phyloP scores from a whole-genome alignment of 1,284 basidiomycete species.

The Sanghuangporus baumii region DNA sequence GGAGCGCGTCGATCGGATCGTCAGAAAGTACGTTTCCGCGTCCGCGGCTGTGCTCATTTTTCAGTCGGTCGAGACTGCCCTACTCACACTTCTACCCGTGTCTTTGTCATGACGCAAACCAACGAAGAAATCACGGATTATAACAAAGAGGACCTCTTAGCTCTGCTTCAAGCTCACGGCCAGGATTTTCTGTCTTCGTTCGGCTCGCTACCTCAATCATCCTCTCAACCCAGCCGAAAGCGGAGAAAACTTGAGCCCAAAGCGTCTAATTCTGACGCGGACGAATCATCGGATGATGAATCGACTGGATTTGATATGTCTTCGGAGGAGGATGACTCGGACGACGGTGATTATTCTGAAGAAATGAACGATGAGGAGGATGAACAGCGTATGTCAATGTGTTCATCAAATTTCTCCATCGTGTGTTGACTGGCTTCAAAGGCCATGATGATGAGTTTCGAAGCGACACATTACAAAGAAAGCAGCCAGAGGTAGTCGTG shows the following conservation, averaged over 20 bases:
- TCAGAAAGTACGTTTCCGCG: too few species aligned
- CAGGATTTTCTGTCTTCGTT: slow-evolving; percentile 58
- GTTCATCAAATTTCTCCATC: neutral
- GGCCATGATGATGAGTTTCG: slow-evolving; percentile 36
- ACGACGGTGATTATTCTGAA: slow-evolving; percentile 18
- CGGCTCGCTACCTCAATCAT: slow-evolving; percentile 25
- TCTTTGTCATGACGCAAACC: neutral
- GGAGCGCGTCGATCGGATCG: neutral
- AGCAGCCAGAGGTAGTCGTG: slow-evolving; percentile 42
- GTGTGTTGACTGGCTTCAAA: neutral
- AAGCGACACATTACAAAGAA: slow-evolving; percentile 26
- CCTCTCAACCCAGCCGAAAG: slow-evolving; percentile 23
- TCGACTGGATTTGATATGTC: slow-evolving; percentile 28
- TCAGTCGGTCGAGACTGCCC: too few species aligned
- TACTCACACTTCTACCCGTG: neutral
- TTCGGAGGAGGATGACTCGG: slow-evolving; percentile 14
- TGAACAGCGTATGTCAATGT: slow-evolving; percentile 18
- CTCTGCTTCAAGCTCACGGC: slow-evolving; percentile 58
- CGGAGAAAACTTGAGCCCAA: slow-evolving; percentile 21
- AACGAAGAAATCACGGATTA: neutral
- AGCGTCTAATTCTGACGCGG: neutral
- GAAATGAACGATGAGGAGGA: slow-evolving; percentile 11
- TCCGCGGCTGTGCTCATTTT: slow-evolving; percentile 12
- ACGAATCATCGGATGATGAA: slow-evolving; percentile 26
- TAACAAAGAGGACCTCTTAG: slow-evolving; percentile 36